Base-by-base conservation (phyloP, 1,284 basidiomycete species). In the Ustilago trichophora region DNA sequence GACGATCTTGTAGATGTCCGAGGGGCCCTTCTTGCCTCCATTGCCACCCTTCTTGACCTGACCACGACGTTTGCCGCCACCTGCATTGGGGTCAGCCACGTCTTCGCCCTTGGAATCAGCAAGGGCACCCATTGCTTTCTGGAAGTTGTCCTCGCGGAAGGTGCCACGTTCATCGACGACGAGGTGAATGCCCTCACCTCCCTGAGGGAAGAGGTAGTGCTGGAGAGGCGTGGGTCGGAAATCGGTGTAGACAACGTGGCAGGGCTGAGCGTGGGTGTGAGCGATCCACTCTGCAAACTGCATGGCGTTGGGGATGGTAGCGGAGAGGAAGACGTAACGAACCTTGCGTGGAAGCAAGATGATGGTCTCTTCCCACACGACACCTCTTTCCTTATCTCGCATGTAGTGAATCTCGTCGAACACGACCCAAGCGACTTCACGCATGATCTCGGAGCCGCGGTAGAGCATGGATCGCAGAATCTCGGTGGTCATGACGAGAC, bases 371-470 rank as follows among this genome's bases (percentile, higher is more conserved):
- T 87, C 86, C 86, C 86, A 87, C 13, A 87, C 86, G 21, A 87
- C 86, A 59, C 86, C 86, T 50, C 86, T 84, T 75, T 87, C 83
- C 70, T 94, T 93, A 85, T 98, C 96, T 68, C 96, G 90, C 96
- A 98, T 98, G 84, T 98, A 99, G 83, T 99, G 96, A 64, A 99
- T 97, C 83, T 99, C 96, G 82, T 99, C 96, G 81, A 98, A 99
- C 59, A 99, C 88, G 64, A 98, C 95, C 96, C 96, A 99, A 0
- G 94, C 95, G 13, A 99, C 95, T 85, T 99, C 96, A 63, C 96
- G 91, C 92, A 98, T 97, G 76, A 99, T 91, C 83, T 99, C 96
- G 15, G 93, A 97, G 35, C 96, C 96, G 53, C 96, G 89, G 81
- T 99, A 99, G 29, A 99, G 85, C 95, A 99, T 99, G 1, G 94